A percentile compares a stretch with the other conserved stretches of the same genome.
Evolutionary conservation across 371 early-diverging fungal genomes (phyloP).

Genomic region (Rhizopus sp.): DNA sequence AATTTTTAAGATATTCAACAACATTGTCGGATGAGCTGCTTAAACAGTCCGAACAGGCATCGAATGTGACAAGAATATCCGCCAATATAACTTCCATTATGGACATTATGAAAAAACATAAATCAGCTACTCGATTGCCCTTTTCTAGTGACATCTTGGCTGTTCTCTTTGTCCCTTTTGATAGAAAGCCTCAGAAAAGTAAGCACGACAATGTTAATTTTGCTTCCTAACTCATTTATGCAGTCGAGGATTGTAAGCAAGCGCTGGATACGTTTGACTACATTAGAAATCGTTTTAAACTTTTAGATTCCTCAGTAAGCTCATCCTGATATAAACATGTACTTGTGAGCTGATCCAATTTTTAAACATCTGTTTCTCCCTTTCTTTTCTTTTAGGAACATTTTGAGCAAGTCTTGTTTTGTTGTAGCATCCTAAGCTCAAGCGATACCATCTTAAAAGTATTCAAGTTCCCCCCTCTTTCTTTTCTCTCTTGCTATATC

Average conservation of each 20-base stretch:
- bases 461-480: not conserved
- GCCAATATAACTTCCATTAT: slow-evolving; percentile 23
- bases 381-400: slow-evolving; percentile 36
- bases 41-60: not conserved
- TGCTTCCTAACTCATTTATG: not conserved
- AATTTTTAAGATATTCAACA: not conserved
- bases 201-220: slow-evolving; percentile 1
- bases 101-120: slow-evolving; percentile 37
- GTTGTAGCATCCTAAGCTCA: slow-evolving; percentile 35
- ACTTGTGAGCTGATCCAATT: too few species aligned
- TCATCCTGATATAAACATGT: not conserved
- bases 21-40: not conserved
- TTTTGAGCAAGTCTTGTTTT: slow-evolving; percentile 46
- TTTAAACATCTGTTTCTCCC: not conserved
- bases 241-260: slow-evolving; percentile 46
- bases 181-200: slow-evolving; percentile 31
- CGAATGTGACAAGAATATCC: slow-evolving; percentile 19
- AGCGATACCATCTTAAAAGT: slow-evolving; percentile 40
- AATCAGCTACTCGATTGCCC: slow-evolving; percentile 39
- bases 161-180: slow-evolving; percentile 37
- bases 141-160: slow-evolving; percentile 36
- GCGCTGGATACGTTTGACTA: slow-evolving; percentile 53
- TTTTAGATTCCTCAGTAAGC: slow-evolving; percentile 38
- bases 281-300: slow-evolving; percentile 37
- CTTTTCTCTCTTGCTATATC: not conserved